Evolutionary conservation across 2,329 filamentous ascomycete species (phyloP), one percentile per base, ranked within the genome.

Genomic region (Claviceps maximensis): DNA sequence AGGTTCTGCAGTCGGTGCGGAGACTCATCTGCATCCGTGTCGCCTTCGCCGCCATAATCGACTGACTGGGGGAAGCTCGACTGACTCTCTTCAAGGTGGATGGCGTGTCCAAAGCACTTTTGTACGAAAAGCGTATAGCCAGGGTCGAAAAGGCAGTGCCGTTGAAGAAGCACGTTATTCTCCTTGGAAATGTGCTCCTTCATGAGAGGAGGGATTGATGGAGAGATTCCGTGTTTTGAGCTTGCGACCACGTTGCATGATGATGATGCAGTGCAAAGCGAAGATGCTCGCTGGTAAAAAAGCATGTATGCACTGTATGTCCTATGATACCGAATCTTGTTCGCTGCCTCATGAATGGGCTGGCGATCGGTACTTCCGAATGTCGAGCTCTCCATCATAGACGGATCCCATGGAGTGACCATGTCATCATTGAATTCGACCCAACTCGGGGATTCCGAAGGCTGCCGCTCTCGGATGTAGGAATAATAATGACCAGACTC

Each of bases 401-500:
- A 71, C 9, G 84, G 81, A 59, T 95, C 85, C 74, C 91, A 96
- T 1, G 75, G 69, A 19, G 74, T 80, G 25, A 95, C 90, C 49
- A 80, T 75, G n/a, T 89, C 84, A 65, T 98, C 93, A 60, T 98
- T 97, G 68, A 96, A 96, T 63, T 95, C 88, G 10, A 95, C 77
- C 93, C 93, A 98, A 5, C 72, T 70, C 12, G 71, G 71, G 4
- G 65, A 65, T 36, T 70, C 65, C 15, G 66, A 69, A 17, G 71
- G 74, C 21, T 87, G 82, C 19, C 89, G 79, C 65, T 95, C 86
- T 51, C 89, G 86, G 57, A 94, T 89, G 65, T 89, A 97, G 0
- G 91, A 97, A 69, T 96, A 97, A 69, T 98, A 98, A 66, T 98
- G 93, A 0, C 93, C 93, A 29, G 89, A 91, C 63, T 96, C 89